Conservation (phyloP, 2,329 filamentous ascomycete genomes). For the Calonectria ilicicola region DNA sequence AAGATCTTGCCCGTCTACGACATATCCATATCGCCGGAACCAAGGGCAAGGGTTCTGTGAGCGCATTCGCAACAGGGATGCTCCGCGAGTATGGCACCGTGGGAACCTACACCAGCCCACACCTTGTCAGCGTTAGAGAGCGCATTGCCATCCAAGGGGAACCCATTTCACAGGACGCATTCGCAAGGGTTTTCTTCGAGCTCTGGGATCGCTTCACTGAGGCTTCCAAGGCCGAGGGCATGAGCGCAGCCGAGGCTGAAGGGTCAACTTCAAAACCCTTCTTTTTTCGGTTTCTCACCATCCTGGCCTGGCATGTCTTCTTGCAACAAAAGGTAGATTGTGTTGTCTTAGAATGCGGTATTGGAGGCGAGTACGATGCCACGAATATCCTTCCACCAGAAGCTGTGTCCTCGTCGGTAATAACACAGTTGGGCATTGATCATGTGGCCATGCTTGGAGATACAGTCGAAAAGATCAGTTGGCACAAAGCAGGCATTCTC, state of each 20-base stretch:
- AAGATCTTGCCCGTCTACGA: conserved; percentile 56
- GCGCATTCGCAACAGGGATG: conserved; percentile 85
- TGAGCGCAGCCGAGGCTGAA: conserved; percentile 56
- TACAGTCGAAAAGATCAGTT: conserved; percentile 84
- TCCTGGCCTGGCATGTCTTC: conserved; percentile 90
- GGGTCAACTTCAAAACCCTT: conserved; percentile 80
- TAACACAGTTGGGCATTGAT: conserved; percentile 87
- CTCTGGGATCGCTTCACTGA: conserved; percentile 76
- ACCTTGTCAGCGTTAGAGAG: conserved; percentile 85
- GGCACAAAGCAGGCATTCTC: conserved; percentile 93
- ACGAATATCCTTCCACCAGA: conserved; percentile 82
- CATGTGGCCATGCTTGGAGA: conserved; percentile 84
- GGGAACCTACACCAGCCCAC: conserved; percentile 88
- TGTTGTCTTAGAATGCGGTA: conserved; percentile 91
- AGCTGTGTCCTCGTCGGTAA: conserved; percentile 76
- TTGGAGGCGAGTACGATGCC: conserved; percentile 92
- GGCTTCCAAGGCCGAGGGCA: conserved; percentile 49
- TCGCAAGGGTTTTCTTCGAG: conserved; percentile 85
- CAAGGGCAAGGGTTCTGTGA: conserved; percentile 93
- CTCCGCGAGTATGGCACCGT: conserved; percentile 66
- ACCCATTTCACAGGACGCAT: conserved; percentile 75
- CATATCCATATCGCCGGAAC: conserved; percentile 90
- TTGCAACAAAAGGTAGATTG: conserved; percentile 79
- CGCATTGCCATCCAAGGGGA: conserved; percentile 83
- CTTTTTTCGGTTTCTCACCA: conserved; percentile 91